Conservation (phyloP, 306 rosid genomes). For the Acacia crassicarpa region DNA sequence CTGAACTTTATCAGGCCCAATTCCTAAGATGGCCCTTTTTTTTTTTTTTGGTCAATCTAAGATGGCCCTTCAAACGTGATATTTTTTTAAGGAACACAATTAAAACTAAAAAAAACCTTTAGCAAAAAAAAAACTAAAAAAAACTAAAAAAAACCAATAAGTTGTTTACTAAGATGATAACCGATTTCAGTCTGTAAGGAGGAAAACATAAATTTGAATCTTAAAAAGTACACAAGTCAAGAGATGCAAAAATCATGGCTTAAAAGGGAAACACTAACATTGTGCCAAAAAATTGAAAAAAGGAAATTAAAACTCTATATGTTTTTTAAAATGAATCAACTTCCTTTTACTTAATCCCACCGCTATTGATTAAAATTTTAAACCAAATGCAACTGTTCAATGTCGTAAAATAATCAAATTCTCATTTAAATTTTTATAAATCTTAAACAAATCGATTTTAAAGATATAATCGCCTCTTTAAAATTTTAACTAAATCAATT, state of each 20-base stretch:
- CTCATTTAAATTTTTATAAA: neutral
- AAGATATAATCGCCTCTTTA: neutral
- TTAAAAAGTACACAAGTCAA: fast-evolving
- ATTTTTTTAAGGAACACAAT: too few species aligned
- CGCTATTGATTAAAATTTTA: neutral
- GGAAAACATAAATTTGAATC: fast-evolving
- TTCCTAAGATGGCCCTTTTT: neutral
- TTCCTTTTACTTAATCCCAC: neutral
- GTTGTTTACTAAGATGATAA: too few species aligned
- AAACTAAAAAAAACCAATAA: too few species aligned
- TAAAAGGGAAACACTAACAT: too few species aligned
- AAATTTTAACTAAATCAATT: neutral
- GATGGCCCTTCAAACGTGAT: neutral
- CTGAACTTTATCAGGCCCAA: neutral
- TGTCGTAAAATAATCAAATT: neutral
- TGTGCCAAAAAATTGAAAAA: too few species aligned
- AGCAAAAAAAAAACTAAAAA: too few species aligned
- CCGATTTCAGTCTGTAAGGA: too few species aligned
- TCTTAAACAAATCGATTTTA: neutral
- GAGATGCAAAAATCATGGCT: too few species aligned
- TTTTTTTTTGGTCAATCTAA: too few species aligned
- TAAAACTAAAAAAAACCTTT: too few species aligned
- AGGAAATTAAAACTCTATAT: neutral
- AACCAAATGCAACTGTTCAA: neutral
- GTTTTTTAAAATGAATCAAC: too few species aligned